Conservation (phyloP, 331 rosid genomes). For the Erythrophleum ivorense region DNA sequence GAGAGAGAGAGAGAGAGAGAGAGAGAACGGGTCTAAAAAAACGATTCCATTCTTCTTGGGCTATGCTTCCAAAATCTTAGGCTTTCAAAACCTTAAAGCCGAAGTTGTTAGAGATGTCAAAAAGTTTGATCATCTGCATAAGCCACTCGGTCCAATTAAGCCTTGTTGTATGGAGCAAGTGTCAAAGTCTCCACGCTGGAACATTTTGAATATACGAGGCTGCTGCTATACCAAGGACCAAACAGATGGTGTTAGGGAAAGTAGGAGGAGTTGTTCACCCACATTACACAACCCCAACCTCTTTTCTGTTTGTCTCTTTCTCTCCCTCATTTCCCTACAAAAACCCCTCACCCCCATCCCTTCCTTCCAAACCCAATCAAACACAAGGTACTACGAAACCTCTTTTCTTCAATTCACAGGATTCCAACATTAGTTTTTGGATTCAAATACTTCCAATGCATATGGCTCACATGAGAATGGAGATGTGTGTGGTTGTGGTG, state of each 20-base stretch:
- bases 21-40: too few species aligned
- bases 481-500: conserved; percentile 45
- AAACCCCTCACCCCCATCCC: conserved; percentile 33
- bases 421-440: background rate
- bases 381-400: background rate
- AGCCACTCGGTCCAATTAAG: conserved; percentile 39
- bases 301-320: conserved; percentile 29
- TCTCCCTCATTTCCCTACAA: conserved; percentile 46
- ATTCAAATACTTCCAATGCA: background rate
- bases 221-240: conserved; percentile 26
- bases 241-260: conserved; percentile 11
- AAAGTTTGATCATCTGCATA: conserved; percentile 49
- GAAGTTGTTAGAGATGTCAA: background rate
- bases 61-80: background rate
- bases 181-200: conserved; percentile 35
- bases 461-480: conserved; percentile 55
- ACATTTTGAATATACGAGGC: background rate
- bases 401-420: conserved; percentile 1
- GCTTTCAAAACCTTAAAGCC: background rate
- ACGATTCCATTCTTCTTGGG: background rate
- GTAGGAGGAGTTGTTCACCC: conserved; percentile 61
- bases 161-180: background rate
- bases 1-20: too few species aligned
- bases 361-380: conserved; percentile 17
- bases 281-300: conserved; percentile 9